These are phyloP conservation scores for Phytophthora multivora DNA, from an alignment of 352 stramenopile genomes.

Conservation along the genomic window DNA sequence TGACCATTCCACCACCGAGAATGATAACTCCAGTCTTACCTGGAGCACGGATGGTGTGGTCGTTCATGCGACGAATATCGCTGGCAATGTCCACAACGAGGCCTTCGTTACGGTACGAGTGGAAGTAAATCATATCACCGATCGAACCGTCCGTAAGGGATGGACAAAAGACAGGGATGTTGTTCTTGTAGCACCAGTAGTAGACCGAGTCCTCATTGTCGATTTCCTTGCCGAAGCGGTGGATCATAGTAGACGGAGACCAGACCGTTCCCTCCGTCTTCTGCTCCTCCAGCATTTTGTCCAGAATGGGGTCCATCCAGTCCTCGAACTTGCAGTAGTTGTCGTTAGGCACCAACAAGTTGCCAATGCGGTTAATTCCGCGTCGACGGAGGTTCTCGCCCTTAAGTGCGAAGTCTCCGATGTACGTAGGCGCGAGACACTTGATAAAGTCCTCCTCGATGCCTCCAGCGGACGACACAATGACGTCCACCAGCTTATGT, in stretches of 20 bases:
- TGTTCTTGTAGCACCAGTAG: slow-evolving; percentile 99
- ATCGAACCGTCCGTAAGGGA: slow-evolving; percentile 99
- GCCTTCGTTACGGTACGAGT: slow-evolving; percentile 98
- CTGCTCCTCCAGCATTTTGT: slow-evolving; percentile 98
- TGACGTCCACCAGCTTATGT: slow-evolving; percentile 98
- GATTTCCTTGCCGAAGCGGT: slow-evolving; percentile 96
- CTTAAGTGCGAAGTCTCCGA: slow-evolving; percentile 98
- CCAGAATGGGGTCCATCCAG: slow-evolving; percentile 96
- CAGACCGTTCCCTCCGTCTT: slow-evolving; percentile 90
- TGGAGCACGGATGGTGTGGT: slow-evolving; percentile 95
- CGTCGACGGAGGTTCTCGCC: slow-evolving; percentile 92
- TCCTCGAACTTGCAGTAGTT: slow-evolving; percentile 99
- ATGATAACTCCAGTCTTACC: slow-evolving; percentile 97
- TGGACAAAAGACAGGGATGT: slow-evolving; percentile 99
- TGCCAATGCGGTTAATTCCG: slow-evolving; percentile 99
- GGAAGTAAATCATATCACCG: slow-evolving; percentile 99
- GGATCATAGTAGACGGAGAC: slow-evolving; percentile 98
- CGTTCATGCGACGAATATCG: slow-evolving; percentile 98
- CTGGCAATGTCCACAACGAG: slow-evolving; percentile 97
- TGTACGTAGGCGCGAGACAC: slow-evolving; percentile 98
- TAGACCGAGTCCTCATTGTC: slow-evolving; percentile 98
- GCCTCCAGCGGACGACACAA: slow-evolving; percentile 93
- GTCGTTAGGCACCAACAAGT: slow-evolving; percentile 99
- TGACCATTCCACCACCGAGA: slow-evolving; percentile 97
- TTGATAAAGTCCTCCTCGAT: slow-evolving; percentile 99